These are phyloP conservation scores for Aspergillus heteromorphus DNA, from an alignment of 495 filamentous ascomycete genomes.

Conservation along the genomic window DNA sequence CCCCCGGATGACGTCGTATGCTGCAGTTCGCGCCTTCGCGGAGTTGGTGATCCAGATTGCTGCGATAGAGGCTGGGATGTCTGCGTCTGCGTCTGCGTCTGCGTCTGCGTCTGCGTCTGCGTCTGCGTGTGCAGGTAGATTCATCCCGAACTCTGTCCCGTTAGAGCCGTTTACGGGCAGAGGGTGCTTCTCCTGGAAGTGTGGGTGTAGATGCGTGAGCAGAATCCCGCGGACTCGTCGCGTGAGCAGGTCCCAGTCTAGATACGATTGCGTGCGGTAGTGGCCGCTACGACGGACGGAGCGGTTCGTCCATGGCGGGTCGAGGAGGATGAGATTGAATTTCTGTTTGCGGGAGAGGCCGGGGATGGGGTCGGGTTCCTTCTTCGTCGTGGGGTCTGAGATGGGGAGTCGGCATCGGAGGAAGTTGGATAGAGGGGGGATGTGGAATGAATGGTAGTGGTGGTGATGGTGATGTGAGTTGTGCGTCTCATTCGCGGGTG, in stretches of 20 bases:
- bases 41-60: conserved; percentile 92
- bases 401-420: conserved; percentile 36
- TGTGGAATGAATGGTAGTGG: conserved; percentile 24
- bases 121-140: too few relatives aligned
- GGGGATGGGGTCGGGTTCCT: conserved; percentile 20
- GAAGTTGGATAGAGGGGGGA: conserved; percentile 52
- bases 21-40: conserved; percentile 47
- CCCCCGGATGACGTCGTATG: conserved; percentile 54
- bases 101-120: too few relatives aligned
- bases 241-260: conserved; percentile 27
- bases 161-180: not conserved
- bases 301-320: conserved; percentile 93
- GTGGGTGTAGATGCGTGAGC: conserved; percentile 19
- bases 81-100: too few relatives aligned
- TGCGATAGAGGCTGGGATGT: conserved; percentile 20
- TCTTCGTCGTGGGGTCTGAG: conserved; percentile 2
- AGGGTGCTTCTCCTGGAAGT: conserved; percentile 12
- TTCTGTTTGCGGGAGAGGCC: conserved; percentile 22
- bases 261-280: conserved; percentile 53
- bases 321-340: conserved; percentile 79
- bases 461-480: not conserved
- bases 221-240: conserved; percentile 26
- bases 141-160: not conserved
- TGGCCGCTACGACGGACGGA: conserved; percentile 66
- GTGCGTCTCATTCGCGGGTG: not conserved